A percentile compares a stretch with the other conserved stretches of the same genome.
Conservation (phyloP, 306 rosid genomes). For the Vicia faba region DNA sequence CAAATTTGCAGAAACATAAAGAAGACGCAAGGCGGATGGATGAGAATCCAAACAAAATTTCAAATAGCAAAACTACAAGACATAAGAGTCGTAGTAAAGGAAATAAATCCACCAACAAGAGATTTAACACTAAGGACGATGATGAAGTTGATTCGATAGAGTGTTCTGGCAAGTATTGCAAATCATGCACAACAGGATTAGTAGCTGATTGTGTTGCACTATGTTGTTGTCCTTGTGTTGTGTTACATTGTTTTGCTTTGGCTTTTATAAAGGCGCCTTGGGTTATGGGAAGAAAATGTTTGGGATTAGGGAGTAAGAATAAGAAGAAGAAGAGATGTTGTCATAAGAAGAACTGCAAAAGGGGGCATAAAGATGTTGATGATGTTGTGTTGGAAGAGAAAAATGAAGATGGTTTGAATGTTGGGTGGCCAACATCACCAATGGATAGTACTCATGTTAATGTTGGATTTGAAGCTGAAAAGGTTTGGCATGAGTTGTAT, state of each 20-base stretch:
- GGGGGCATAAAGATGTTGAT: neutral
- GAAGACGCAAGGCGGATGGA: constrained; percentile 35
- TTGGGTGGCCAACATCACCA: constrained; percentile 10
- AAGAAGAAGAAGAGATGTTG: constrained; percentile 20
- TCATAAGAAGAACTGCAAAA: neutral
- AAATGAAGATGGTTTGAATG: neutral
- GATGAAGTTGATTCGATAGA: constrained; percentile 46
- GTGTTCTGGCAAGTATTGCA: constrained; percentile 61
- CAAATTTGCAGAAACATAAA: constrained; percentile 36
- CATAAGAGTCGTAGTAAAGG: neutral
- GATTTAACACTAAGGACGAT: constrained; percentile 33
- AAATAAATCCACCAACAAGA: constrained; percentile 1
- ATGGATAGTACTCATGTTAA: constrained; percentile 34
- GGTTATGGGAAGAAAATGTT: constrained; percentile 56
- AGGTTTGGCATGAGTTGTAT: constrained; percentile 68
- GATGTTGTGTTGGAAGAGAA: constrained; percentile 40
- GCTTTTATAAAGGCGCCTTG: constrained; percentile 69
- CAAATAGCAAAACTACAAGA: neutral
- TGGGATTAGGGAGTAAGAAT: constrained; percentile 45
- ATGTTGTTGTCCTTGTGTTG: constrained; percentile 79
- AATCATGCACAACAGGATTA: constrained; percentile 60
- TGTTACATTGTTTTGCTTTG: constrained; percentile 57
- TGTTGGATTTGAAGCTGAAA: constrained; percentile 67
- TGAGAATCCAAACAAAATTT: constrained; percentile 25
- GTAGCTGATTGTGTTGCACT: constrained; percentile 75